A percentile compares a stretch with the other conserved stretches of the same genome.
Conservation (phyloP, 1,284 basidiomycete species). For the Schizopora paradoxa region DNA sequence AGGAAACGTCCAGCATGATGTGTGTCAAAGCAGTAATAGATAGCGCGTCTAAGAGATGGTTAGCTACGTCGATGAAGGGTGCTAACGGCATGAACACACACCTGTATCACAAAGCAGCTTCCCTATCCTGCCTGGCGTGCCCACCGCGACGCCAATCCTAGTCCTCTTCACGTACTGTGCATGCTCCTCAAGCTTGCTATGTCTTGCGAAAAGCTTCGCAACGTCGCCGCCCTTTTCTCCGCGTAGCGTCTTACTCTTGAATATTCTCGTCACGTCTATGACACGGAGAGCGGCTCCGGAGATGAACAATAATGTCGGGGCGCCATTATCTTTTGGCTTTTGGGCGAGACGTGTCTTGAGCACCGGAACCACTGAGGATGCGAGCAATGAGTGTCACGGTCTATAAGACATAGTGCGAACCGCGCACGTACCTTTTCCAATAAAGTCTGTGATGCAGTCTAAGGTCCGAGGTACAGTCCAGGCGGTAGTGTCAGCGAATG, state of each 20-base stretch:
- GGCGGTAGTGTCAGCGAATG: slow-evolving; percentile 66
- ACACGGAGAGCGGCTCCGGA: slow-evolving; percentile 76
- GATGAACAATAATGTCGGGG: slow-evolving; percentile 74
- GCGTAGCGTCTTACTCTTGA: slow-evolving; percentile 62
- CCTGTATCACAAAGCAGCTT: slow-evolving; percentile 76
- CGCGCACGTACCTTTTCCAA: slow-evolving; percentile 50
- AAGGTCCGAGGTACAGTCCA: slow-evolving; percentile 67
- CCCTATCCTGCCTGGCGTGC: slow-evolving; percentile 77
- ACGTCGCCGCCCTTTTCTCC: slow-evolving; percentile 78
- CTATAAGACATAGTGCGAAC: slow-evolving; percentile 6
- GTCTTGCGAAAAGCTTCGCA: slow-evolving; percentile 82
- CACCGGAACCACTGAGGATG: slow-evolving; percentile 66
- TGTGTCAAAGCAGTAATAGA: slow-evolving; percentile 69
- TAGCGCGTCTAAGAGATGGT: slow-evolving; percentile 50
- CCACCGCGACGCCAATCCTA: slow-evolving; percentile 72
- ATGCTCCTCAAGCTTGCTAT: slow-evolving; percentile 80
- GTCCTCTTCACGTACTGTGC: slow-evolving; percentile 69
- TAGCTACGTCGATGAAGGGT: slow-evolving; percentile 2
- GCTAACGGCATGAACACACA: slow-evolving; percentile 28
- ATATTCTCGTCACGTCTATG: slow-evolving; percentile 64
- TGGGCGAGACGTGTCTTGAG: slow-evolving; percentile 66
- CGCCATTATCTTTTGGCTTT: slow-evolving; percentile 64
- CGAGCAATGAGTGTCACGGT: neutral
- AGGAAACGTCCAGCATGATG: slow-evolving; percentile 70
- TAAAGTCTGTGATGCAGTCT: slow-evolving; percentile 66